Conservation (phyloP, 768 basidiomycete species). For the Asterophora lycoperdoides region DNA sequence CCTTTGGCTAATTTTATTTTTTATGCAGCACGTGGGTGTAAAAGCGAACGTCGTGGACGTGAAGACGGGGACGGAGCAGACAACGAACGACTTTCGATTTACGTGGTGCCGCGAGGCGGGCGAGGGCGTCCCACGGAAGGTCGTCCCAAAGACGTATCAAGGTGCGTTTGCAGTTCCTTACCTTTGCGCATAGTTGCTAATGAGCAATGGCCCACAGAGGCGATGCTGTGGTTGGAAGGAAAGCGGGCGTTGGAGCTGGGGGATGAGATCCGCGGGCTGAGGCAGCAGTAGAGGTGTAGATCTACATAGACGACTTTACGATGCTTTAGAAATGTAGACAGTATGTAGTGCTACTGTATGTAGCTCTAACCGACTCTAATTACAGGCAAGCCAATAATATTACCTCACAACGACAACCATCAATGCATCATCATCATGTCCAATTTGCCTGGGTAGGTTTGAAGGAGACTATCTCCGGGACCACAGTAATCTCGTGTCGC, state of each 20-base stretch:
- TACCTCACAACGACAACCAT: no score
- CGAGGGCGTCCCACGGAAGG: slow-evolving; percentile 34
- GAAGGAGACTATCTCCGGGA: no score
- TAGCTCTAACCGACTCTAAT: no score
- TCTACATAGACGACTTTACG: no score
- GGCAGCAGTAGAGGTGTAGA: slow-evolving; percentile 5
- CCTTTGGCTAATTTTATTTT: no score
- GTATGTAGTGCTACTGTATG: no score
- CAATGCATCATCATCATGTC: no score
- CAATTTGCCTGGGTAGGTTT: no score
- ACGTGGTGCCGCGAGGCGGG: slow-evolving; percentile 56
- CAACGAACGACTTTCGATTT: slow-evolving; percentile 74
- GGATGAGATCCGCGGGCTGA: slow-evolving; percentile 46
- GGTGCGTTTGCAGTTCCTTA: slow-evolving; percentile 38
- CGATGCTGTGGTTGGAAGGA: slow-evolving; percentile 84
- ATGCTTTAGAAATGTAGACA: no score
- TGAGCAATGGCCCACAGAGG: slow-evolving; percentile 43
- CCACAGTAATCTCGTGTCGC: no score
- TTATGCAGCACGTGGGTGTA: slow-evolving; percentile 61
- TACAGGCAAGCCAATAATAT: no score
- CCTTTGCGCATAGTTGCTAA: background rate
- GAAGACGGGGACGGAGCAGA: slow-evolving; percentile 56
- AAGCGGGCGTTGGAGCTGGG: slow-evolving; percentile 68
- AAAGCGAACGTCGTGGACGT: slow-evolving; percentile 70
- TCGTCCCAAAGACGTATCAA: slow-evolving; percentile 69